Base-by-base conservation (phyloP, 1,284 basidiomycete species). In the Chondrostereum purpureum region DNA sequence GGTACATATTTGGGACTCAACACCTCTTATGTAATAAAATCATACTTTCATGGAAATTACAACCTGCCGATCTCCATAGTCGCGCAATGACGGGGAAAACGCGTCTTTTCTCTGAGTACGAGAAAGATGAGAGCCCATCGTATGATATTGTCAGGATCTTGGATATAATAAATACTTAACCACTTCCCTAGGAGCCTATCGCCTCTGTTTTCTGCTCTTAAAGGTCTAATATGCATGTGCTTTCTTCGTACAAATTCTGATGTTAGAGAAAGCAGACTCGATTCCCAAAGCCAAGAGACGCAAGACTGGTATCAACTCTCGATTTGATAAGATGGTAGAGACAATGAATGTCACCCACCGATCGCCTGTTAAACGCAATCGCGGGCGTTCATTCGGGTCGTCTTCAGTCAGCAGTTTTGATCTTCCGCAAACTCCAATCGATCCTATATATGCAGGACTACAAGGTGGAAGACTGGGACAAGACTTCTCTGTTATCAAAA, bases 281-380 rank as follows among this genome's bases (percentile, higher is more conserved):
- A 24, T 42, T 38, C 44, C 46, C 37, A 47, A 51, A 42, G 36
- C 54, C 19, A 83, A 79, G 49, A 71, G 74, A 19, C 69, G 68
- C 34, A 74, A 67, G 52, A 60, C 57, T 35, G 71, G 70, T n/a
- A 59, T 79, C 41, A 86, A 86, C 52, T 56, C 68, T 17, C 73
- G 73, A 24, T 83, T 76, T 51, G 82, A 86, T 56, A 67, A 67
- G 37, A 84, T 86, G 83, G 64, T 83, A 17, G 68, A 75, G 42
- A 68, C 72, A 3, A 74, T 83, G 62, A 69, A 73, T 44, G 50
- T 65, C 19, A 61, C 68, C 18, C 61, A 67, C 39, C 56, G 58
- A 2, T 56, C 55, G 12, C 51, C 61, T 2, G 49, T 50, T 33
- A 55, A 48, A 14, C 48, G 49, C n/a, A 54, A 48, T 43, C 62